Conservation (phyloP, 139 green algal genomes). For the Auxenochlorella pyrenoidosa region DNA sequence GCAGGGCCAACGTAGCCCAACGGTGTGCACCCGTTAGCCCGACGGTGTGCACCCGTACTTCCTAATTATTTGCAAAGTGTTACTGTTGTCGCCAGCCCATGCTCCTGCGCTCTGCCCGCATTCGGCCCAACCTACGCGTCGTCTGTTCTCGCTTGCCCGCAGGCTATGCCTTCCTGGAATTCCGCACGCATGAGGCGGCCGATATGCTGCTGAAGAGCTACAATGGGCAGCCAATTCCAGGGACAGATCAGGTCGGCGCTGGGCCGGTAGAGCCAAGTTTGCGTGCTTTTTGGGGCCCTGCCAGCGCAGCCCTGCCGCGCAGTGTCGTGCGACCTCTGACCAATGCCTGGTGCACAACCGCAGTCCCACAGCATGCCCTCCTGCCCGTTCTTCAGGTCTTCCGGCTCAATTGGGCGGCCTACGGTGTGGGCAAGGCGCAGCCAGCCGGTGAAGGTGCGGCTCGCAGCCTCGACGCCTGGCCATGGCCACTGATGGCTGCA, state of each 20-base stretch:
- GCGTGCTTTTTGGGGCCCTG: too few relatives aligned
- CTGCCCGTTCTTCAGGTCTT: constrained; percentile 57
- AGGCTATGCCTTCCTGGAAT: constrained; percentile 88
- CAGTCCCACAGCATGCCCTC: too few relatives aligned
- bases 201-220: constrained; percentile 69
- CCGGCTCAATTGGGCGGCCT: constrained; percentile 85
- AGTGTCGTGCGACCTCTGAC: too few relatives aligned
- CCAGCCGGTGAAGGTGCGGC: constrained; percentile 44
- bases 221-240: constrained; percentile 75
- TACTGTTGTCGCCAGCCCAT: neutral
- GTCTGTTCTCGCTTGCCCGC: neutral
- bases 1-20: too few relatives aligned
- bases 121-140: neutral
- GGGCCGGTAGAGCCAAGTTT: too few relatives aligned
- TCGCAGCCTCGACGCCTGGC: neutral
- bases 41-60: too few relatives aligned
- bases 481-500: neutral
- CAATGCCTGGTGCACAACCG: too few relatives aligned
- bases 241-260: constrained; percentile 60
- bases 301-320: too few relatives aligned
- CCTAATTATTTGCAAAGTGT: too few relatives aligned
- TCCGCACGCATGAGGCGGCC: constrained; percentile 68
- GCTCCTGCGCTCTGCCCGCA: neutral
- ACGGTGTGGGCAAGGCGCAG: constrained; percentile 70
- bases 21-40: too few relatives aligned